Base-by-base conservation (phyloP, 2,329 filamentous ascomycete species). In the Fusarium sp. region DNA sequence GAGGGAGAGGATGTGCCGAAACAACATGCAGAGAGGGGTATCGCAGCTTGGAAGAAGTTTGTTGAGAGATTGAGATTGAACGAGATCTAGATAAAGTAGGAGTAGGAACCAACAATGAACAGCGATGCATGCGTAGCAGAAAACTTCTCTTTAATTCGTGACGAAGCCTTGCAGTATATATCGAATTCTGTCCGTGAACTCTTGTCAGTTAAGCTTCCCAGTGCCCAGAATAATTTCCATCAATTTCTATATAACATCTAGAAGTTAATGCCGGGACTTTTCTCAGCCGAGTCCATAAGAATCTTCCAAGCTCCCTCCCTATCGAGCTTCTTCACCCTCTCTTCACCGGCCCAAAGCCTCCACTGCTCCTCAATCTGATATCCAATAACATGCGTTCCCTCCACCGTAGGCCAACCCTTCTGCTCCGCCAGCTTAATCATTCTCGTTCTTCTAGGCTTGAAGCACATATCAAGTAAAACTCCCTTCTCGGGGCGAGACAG, bases 301-400 rank as follows among this genome's bases (percentile, higher is more conserved):
- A 66, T 45, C 15, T 39, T 66, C 63, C 63, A 66, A 5, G 62
- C 45, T 4, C 63, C 62, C 11, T 60, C 62, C 8, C 35, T 45
- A 1, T 66, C 63, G 9, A 66, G 33, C 0, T 25, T 46, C 20
- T 66, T 52, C 0, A 41, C 63, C 10, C 15, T 42, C 3, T 66
- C 62, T 1, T 46, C 27, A 1, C 63, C 45, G 14, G 62, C 35
- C 62, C 62, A 66, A 15, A 66, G 52, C 14, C 15, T 35, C 62
- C 62, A 66, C 20, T 66, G 62, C 7, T 66, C 52, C 3, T 66
- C 52, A 35, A 66, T 60, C 20, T 66, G 63, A 20, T 66, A 66
- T 0, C 62, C 52, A 6, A 66, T 66, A 7, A 66, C 18, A 14
- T 66, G 62, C 4, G 62, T 66, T 11, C 63, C 63, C 3, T 66